Evolutionary conservation across 345 rosid species (phyloP), one percentile per base, ranked within the genome.

Genomic region (Eucalyptus pauciflora): DNA sequence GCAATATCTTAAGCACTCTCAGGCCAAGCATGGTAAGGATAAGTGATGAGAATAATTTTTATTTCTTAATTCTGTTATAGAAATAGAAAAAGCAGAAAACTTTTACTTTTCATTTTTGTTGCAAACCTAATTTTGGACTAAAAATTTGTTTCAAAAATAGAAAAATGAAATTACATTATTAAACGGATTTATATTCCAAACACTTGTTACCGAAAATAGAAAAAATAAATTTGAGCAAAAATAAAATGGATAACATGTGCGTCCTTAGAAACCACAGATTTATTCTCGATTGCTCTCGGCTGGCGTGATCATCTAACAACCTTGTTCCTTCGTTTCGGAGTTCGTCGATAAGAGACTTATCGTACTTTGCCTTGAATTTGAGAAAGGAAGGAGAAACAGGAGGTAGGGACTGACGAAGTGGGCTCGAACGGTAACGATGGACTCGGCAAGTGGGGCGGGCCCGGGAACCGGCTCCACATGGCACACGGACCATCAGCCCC

Each of bases 151-250:
- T 52, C 2, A 18, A 52, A 18, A 52, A 7, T 18, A 3, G 4
- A 52, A 52, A 52, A 20, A 52, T 7, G 2, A 52, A 52, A 52
- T 52, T 52, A 0, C 1, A 52, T 52, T 0, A 20, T 52, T 1
- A 52, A 52, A 52, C 0, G 2, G 0, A 52, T 52, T 52, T 52
- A 0, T 20, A 52, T 52, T 52, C 2, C 2, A 52, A 52, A 52
- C 0, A 52, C 1, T 18, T 52, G 0, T 52, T 20, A 52, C 0
- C 1, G 0, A 52, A 52, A 52, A 52, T 52, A 7, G 0, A 52
- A 52, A 52, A 52, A 52, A 20, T 7, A 52, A 20, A 18, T 52
- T 0, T 20, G 5, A 52, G 10, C 25, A 52, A 52, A 52, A 20
- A 52, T 52, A 52, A 52, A 52, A 52, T 0, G 5, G 5, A 52